Evolutionary conservation across 2,329 filamentous ascomycete species (phyloP), one percentile per base, ranked within the genome.

Genomic region (Ophiocordyceps unilateralis): DNA sequence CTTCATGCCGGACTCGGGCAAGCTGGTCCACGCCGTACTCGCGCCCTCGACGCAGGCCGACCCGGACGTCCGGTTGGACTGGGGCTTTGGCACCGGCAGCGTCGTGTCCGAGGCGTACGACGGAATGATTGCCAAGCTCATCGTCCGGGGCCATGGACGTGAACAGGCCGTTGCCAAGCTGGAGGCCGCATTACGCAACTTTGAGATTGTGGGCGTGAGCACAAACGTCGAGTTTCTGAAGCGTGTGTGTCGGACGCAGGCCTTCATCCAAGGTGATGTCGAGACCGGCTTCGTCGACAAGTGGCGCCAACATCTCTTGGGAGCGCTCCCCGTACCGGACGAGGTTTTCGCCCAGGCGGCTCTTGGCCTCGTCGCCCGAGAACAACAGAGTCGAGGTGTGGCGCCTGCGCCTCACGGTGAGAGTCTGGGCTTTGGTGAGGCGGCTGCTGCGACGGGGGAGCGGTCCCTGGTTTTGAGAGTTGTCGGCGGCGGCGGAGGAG

Each of bases 201-300:
- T 96, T 56, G 86, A 98, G 61, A 79, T 98, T 11, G 91, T 89
- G 3, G 91, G 91, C 0, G 75, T 93, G 8, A 81, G 84, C 56
- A 98, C 91, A 7, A 98, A 98, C 57, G 88, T 98, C 47, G 91
- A 96, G 59, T 98, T 98, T 56, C 65, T 98, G 46, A 96, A 96
- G 66, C 74, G 79, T 9, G 72, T 95, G 44, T 94, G 87, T 58
- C 73, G 77, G 39, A 87, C 83, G 46, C 72, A 76, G 0, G 84
- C 82, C 41, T 98, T 98, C 55, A 73, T 93, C 44, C 73, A 74
- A 11, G 91, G 89, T 9, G 78, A 91, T 19, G 87, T 98, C 14
- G 89, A 98, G 61, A 98, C 91, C 0, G 89, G 89, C 1, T 98
- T 94, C 58, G 96, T 98, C 50, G 80, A 88, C 43, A 94, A 93